Percentiles rank a stretch among this genome's conserved stretches.
These are phyloP conservation scores for Heliosperma pusillum DNA, from an alignment of 148 eudicot genomes.

Conservation along the genomic window DNA sequence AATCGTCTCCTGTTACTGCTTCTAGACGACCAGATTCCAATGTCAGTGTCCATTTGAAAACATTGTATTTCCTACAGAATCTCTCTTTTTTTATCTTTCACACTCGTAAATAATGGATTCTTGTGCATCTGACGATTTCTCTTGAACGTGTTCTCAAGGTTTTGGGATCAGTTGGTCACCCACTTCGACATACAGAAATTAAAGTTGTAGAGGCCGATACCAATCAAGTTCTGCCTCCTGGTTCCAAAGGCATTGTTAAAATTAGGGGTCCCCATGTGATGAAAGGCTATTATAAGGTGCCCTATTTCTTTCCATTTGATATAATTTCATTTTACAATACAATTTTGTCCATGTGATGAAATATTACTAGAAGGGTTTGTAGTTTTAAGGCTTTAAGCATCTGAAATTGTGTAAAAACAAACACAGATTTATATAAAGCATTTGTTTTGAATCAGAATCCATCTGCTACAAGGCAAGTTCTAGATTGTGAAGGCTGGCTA, in stretches of 20 bases:
- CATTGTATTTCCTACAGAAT: not conserved
- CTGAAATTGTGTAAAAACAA: not conserved
- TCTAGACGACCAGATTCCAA: slow-evolving; percentile 59
- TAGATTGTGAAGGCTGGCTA: slow-evolving; percentile 86
- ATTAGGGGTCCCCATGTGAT: slow-evolving; percentile 87
- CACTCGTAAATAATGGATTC: not conserved
- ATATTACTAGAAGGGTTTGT: slow-evolving; percentile 43
- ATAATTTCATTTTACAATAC: not conserved
- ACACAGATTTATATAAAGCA: not conserved
- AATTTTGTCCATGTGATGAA: slow-evolving; percentile 55
- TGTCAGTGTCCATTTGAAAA: slow-evolving; percentile 40
- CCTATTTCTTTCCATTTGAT: not conserved
- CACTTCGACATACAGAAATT: slow-evolving; percentile 64
- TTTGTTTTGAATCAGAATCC: slow-evolving; percentile 49
- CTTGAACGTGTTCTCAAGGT: slow-evolving; percentile 51
- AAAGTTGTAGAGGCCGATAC: slow-evolving; percentile 72
- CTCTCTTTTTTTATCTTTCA: not conserved
- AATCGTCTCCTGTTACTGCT: slow-evolving; percentile 79
- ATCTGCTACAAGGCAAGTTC: slow-evolving; percentile 52
- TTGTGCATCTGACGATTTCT: slow-evolving; percentile 1
- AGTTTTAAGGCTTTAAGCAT: not conserved
- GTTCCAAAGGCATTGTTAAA: slow-evolving; percentile 77
- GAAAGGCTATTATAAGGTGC: slow-evolving; percentile 94
- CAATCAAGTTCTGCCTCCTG: slow-evolving; percentile 56
- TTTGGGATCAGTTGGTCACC: slow-evolving; percentile 82